Conservation (phyloP, 805 yeast genomes). For the Candida nonsorbophila region DNA sequence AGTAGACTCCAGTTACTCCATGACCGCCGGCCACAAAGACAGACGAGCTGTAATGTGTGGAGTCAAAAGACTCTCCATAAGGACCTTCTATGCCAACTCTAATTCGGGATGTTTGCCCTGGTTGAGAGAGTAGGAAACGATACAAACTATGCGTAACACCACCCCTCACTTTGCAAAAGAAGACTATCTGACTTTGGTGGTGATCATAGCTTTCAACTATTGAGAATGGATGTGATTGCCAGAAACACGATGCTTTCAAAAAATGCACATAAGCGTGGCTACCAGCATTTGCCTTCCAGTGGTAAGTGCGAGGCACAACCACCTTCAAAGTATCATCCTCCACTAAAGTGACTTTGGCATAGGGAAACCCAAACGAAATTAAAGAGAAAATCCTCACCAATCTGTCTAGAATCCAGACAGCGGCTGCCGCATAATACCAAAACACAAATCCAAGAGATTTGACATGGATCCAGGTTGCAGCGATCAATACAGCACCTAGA, state of each 20-base stretch:
- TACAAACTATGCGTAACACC: constrained; percentile 31
- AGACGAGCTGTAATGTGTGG: constrained; percentile 48
- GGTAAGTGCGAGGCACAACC: constrained; percentile 26
- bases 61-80: constrained; percentile 52
- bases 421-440: constrained; percentile 25
- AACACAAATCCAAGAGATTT: constrained; percentile 25
- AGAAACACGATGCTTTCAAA: constrained; percentile 26
- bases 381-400: constrained; percentile 22
- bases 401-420: constrained; percentile 35
- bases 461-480: constrained; percentile 42
- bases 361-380: constrained; percentile 28
- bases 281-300: constrained; percentile 35
- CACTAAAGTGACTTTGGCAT: constrained; percentile 21
- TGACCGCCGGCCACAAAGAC: constrained; percentile 69
- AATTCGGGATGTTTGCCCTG: constrained; percentile 20
- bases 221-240: constrained; percentile 42
- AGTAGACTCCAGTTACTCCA: constrained; percentile 58
- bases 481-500: constrained; percentile 36
- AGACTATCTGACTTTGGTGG: constrained; percentile 13
- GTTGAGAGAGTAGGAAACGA: constrained; percentile 18
- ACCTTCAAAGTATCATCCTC: constrained; percentile 35
- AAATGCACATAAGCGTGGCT: constrained; percentile 38
- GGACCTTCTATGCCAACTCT: constrained; percentile 60
- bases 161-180: constrained; percentile 31
- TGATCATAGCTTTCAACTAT: constrained; percentile 21